These are phyloP conservation scores for Aspergillus sp. DNA, from an alignment of 2,329 filamentous ascomycete species.

Conservation along the genomic window DNA sequence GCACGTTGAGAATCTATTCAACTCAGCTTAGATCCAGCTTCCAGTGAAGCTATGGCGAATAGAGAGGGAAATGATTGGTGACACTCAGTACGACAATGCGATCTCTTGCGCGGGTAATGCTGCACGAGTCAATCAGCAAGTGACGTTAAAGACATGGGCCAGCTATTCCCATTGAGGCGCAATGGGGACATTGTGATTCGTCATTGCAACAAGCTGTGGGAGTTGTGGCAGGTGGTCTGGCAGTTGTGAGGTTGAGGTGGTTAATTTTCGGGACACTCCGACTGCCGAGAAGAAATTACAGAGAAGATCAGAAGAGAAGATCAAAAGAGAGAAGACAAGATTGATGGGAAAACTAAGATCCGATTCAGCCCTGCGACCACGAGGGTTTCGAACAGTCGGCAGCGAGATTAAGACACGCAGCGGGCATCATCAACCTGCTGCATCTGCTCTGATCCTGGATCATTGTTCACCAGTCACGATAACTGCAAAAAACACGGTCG, in stretches of 20 bases:
- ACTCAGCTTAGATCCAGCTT: no score
- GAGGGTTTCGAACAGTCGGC: background rate
- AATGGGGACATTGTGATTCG: background rate
- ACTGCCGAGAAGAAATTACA: background rate
- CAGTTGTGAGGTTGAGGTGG: background rate
- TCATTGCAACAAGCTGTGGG: background rate
- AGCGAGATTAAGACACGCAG: background rate
- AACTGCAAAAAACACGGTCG: background rate
- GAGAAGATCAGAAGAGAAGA: background rate
- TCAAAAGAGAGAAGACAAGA: background rate
- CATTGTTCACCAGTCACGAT: no score
- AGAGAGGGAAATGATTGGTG: background rate
- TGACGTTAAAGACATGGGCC: background rate
- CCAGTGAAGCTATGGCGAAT: background rate
- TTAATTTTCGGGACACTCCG: constrained; percentile 4
- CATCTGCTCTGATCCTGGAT: no score
- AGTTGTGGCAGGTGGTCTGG: no score
- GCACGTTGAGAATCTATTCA: background rate
- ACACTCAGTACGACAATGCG: background rate
- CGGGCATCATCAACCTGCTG: no score
- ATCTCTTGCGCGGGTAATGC: background rate
- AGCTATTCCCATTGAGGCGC: background rate
- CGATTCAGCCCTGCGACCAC: constrained; percentile 10
- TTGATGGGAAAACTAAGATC: constrained; percentile 7
- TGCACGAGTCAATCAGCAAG: constrained; percentile 1